Conservation (phyloP, 2,329 filamentous ascomycete genomes). For the Xylariaceae sp. region DNA sequence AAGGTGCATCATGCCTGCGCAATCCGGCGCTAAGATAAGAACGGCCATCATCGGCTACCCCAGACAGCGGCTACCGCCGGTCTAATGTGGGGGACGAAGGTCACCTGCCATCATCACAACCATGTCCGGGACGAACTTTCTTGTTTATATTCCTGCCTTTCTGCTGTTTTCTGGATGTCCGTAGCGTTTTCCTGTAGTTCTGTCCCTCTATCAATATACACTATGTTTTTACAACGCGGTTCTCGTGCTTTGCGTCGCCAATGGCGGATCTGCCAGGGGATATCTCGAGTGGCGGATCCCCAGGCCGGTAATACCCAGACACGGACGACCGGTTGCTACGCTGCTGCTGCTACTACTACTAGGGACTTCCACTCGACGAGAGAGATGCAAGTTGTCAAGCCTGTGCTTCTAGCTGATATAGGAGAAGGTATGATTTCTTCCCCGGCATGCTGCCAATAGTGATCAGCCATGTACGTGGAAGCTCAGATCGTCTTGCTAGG, state of each 20-base stretch:
- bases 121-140: constrained; percentile 11
- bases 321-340: constrained; percentile 22
- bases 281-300: constrained; percentile 34
- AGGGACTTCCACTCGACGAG: constrained; percentile 49
- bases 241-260: constrained; percentile 47
- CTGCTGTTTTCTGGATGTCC: not conserved
- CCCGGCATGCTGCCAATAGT: not conserved
- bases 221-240: constrained; percentile 53
- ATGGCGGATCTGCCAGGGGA: constrained; percentile 43
- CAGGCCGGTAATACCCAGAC: constrained; percentile 16
- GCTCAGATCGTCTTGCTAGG: constrained; percentile 47
- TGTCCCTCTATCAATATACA: constrained; percentile 13
- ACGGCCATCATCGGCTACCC: constrained; percentile 27
- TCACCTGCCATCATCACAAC: constrained; percentile 7
- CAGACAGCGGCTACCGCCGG: constrained; percentile 28
- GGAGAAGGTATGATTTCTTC: constrained; percentile 60
- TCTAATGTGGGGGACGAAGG: constrained; percentile 24
- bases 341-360: constrained; percentile 30
- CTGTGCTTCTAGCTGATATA: constrained; percentile 78
- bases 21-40: not conserved
- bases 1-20: not conserved
- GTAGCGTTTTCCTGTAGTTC: not conserved
- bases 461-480: not conserved
- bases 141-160: constrained; percentile 1
- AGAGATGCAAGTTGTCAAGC: constrained; percentile 59